phyloP scores from a whole-genome alignment of 139 green algal genomes.

The Auxenochlorella pyrenoidosa region DNA sequence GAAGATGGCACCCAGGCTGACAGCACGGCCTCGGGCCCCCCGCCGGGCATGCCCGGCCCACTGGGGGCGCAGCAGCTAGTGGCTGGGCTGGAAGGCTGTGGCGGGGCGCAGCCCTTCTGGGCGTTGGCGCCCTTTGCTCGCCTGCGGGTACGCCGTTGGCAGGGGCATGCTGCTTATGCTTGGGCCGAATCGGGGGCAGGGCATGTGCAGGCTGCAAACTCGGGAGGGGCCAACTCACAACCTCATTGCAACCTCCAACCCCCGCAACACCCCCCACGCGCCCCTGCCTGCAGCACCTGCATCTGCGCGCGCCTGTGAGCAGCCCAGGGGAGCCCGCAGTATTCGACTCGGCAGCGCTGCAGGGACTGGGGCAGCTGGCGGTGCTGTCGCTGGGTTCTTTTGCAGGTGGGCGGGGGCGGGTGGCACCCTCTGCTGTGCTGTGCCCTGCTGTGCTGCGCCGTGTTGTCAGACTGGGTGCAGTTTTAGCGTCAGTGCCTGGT shows the following conservation, averaged over 20 bases:
- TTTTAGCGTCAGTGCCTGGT: no score
- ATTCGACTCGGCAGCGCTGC: not conserved
- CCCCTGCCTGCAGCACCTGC: constrained; percentile 8
- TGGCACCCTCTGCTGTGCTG: not conserved
- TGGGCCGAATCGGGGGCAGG: no score
- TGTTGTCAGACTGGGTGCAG: no score
- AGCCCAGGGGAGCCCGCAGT: not conserved
- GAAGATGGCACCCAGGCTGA: not conserved
- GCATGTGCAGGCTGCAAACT: no score
- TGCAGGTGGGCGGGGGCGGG: not conserved
- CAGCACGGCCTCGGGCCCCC: not conserved
- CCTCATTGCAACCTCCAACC: no score
- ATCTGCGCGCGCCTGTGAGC: constrained; percentile 9
- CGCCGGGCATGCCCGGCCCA: not conserved
- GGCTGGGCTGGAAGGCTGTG: not conserved
- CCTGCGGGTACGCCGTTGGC: not conserved
- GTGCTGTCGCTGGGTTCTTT: constrained; percentile 14
- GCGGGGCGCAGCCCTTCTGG: not conserved
- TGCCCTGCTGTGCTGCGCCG: not conserved
- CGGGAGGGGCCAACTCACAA: no score
- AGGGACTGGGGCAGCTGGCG: not conserved
- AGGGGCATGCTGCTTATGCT: no score
- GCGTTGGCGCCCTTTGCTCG: not conserved
- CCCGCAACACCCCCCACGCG: no score
- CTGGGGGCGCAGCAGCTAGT: not conserved